Base-by-base conservation (phyloP, 2,329 filamentous ascomycete species). In the Lasiodiplodia citricola region DNA sequence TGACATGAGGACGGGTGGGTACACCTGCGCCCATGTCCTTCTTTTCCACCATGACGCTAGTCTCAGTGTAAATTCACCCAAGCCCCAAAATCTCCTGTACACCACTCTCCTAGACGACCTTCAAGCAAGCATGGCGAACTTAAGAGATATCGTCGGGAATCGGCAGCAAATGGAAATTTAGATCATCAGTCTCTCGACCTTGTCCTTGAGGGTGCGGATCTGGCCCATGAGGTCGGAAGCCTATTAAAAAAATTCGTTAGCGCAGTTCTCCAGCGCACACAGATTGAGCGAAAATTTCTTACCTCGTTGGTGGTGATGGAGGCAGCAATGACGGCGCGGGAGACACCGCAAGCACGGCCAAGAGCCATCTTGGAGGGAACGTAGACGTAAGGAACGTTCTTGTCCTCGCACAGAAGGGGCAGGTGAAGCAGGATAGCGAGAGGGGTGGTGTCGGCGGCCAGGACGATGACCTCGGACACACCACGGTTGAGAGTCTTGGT, bases 151-250 rank as follows among this genome's bases (percentile, higher is more conserved):
- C 57, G 16, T 51, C 28, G 16, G 41, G n/a, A 31, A 18, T n/a
- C 4, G 54, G 25, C 28, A 41, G 28, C 25, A 23, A 18, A 18
- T 37, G 28, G 35, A 18, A 23, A 21, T 47, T 69, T 83, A 97
- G 84, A 97, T 97, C 86, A 95, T 94, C 74, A 97, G 87, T 76
- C 94, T 89, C 87, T 98, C 95, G 68, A 98, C 92, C 89, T 97
- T 96, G 83, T 96, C 92, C 87, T 95, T 96, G 78, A 97, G 86
- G 73, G 90, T 87, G 75, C 92, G 88, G 82, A 98, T 97, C 86
- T 96, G 93, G 77, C 88, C 88, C 81, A 91, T 92, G 70, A 98
- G 86, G 82, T 97, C 94, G 77, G 82, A 75, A 62, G 57, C 66
- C 66, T 68, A 23, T 16, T 18, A 28, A 18, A 44, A 44, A 21